Percentiles rank a stretch among this genome's conserved stretches.
Evolutionary conservation across 169 alveolate genomes (phyloP).

Genomic region (Plasmodium berghei): DNA sequence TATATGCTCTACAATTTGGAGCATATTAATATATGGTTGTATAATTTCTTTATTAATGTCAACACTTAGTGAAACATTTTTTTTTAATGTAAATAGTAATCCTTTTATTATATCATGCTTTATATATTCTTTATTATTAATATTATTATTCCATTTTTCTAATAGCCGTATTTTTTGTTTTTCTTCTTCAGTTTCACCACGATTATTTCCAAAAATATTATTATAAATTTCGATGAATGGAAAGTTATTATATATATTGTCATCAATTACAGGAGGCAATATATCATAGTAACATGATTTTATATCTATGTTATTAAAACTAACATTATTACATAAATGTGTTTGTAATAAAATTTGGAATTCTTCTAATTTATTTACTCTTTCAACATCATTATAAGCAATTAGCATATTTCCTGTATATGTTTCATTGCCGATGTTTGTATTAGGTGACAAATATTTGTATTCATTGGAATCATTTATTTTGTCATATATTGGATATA

Average conservation of each 20-base stretch:
- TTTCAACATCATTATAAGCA: slow-evolving; percentile 41
- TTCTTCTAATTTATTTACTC: slow-evolving; percentile 11
- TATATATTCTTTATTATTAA: slow-evolving; percentile 15
- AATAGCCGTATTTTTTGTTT: not conserved
- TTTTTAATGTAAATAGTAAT: slow-evolving; percentile 35
- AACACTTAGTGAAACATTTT: slow-evolving; percentile 14
- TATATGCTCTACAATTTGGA: slow-evolving; percentile 29
- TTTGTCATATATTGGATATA: slow-evolving; percentile 46
- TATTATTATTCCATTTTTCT: slow-evolving; percentile 17
- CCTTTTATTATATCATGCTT: slow-evolving; percentile 68
- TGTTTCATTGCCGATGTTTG: not conserved
- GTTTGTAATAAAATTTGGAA: slow-evolving; percentile 39
- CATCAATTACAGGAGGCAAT: not conserved
- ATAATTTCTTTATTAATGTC: slow-evolving; percentile 6
- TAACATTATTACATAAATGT: slow-evolving; percentile 51
- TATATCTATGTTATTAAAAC: slow-evolving; percentile 39
- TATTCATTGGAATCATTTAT: slow-evolving; percentile 19
- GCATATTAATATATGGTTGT: slow-evolving; percentile 32
- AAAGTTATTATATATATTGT: not conserved
- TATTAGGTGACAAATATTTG: slow-evolving; percentile 11
- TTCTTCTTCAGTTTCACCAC: not conserved
- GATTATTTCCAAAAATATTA: not conserved
- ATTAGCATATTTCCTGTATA: slow-evolving; percentile 26
- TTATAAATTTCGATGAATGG: not conserved
- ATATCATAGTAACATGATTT: slow-evolving; percentile 21